Evolutionary conservation across 805 yeast genomes (phyloP).

Genomic region (Candida tammaniensis): DNA sequence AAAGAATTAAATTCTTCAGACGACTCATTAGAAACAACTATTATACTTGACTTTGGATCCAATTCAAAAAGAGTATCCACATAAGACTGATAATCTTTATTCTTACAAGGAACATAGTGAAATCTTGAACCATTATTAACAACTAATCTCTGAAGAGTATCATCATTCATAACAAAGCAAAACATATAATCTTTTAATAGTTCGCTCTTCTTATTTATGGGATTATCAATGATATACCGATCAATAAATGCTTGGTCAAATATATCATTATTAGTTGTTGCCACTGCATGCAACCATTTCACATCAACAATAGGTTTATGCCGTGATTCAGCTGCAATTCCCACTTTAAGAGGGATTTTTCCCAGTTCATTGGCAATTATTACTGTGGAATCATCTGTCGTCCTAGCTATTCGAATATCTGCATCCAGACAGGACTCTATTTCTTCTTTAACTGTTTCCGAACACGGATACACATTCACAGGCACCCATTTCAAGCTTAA

Average conservation of each 20-base stretch:
- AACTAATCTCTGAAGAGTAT: too few relatives aligned
- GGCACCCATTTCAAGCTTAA: constrained; percentile 10
- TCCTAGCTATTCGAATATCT: constrained; percentile 1
- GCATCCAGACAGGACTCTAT: constrained; percentile 7
- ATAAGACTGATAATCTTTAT: neutral
- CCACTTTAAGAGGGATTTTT: constrained; percentile 1
- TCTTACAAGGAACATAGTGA: too few relatives aligned
- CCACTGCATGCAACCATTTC: neutral
- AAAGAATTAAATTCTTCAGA: too few relatives aligned
- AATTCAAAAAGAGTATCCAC: neutral
- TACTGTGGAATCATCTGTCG: constrained; percentile 1
- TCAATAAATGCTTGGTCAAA: neutral
- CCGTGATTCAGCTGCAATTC: constrained; percentile 6
- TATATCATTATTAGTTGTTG: neutral
- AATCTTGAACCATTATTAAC: too few relatives aligned
- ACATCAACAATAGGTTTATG: neutral
- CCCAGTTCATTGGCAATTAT: constrained; percentile 1
- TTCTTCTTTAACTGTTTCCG: neutral
- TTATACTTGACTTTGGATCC: too few relatives aligned
- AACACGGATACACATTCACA: constrained; percentile 2
- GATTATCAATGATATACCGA: neutral
- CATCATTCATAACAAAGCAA: too few relatives aligned
- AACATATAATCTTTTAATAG: neutral
- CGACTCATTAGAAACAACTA: too few relatives aligned
- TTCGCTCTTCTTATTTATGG: neutral